Base-by-base conservation (phyloP, 176 grass and related monocot genomes). In the Eragrostis curvula region DNA sequence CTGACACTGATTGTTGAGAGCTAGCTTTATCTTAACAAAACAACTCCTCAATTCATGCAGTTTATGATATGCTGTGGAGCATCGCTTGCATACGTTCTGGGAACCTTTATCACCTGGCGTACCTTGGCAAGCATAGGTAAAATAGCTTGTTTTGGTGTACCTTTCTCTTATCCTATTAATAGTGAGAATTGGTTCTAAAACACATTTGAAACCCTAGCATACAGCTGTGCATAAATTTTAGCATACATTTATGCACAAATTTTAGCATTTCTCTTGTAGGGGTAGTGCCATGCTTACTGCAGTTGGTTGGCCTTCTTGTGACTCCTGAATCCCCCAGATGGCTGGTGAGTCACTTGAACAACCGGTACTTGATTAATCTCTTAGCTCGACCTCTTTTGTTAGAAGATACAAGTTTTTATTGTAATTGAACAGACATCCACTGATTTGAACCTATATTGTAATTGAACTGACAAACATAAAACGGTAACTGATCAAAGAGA, bases 261-360 rank as follows among this genome's bases (percentile, higher is more conserved):
- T 29, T 58, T 61, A 72, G 45, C 12, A 64, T 45, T 47, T 36
- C 9, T 48, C 6, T 85, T 83, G 24, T 74, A 96, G 93, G 93
- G 75, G 75, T 90, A 40, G 56, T 39, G 12, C 93, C 93, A 48
- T 96, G 90, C 68, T 86, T 92, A 55, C 65, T 92, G 25, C 90
- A 96, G 57, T 41, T 96, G 66, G 53, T 87, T 46, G 84, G 94
- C 44, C 88, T 97, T 78, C 48, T 89, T 70, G 84, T 91, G 28
- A 91, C 91, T 80, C 94, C 94, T 10, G 94, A 97, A 71, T 97
- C 94, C 69, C 94, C 94, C 0, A 91, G 94, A 80, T 97, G 94
- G 94, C 78, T 97, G 78, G 94, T 97, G 80, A 80, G 81, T 75
- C 69, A 2, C 55, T 41, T 60, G 29, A 61, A 69, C 7, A 61